Base-by-base conservation (phyloP, 73 alveolate species). In the Durusdinium trenchii region DNA sequence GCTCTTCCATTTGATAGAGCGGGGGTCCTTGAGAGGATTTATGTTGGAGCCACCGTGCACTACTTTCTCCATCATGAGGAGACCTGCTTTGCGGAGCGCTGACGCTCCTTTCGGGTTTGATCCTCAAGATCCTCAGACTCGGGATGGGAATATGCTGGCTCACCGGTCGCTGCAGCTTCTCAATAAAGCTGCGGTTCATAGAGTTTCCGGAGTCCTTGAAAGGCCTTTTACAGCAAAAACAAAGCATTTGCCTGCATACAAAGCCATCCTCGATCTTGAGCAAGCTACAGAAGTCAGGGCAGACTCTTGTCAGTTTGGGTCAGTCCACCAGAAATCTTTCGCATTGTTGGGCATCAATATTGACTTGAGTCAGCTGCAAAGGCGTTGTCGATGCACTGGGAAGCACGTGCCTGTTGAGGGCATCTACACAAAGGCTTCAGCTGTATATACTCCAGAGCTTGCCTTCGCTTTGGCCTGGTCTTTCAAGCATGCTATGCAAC, bases 1-100 rank as follows among this genome's bases (percentile, higher is more conserved):
- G 86, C 61, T 76, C 4, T 12, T n/a, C 36, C 26, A 42, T 43
- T 2, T 76, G 86, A 14, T 76, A 3, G 5, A 4, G 6, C 10
- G 45, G 5, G 36, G 61, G 60, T 10, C 4, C 5, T 7, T 43
- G 3, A 45, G 45, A 16, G 57, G 47, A 5, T 4, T 76, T 40
- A 76, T 76, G 86, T 2, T 12, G 3, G 86, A 76, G 26, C 86
- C 86, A 6, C 86, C 86, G 7, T 76, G 86, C 38, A 76, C 86
- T n/a, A 76, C 86, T 38, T 43, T 42, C 61, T 42, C 61, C 5
- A 38, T 76, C 42, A 76, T 76, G 86, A 38, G 86, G 12, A 30
- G 86, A 6, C 86, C 86, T 4, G 61, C 57, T 5, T 38, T 76
- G 3, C 57, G 86, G 3, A 2, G 5, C 12, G 18, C 18, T 40